phyloP scores from a whole-genome alignment of 2,329 filamentous ascomycete genomes.

The Escovopsis sp. region DNA sequence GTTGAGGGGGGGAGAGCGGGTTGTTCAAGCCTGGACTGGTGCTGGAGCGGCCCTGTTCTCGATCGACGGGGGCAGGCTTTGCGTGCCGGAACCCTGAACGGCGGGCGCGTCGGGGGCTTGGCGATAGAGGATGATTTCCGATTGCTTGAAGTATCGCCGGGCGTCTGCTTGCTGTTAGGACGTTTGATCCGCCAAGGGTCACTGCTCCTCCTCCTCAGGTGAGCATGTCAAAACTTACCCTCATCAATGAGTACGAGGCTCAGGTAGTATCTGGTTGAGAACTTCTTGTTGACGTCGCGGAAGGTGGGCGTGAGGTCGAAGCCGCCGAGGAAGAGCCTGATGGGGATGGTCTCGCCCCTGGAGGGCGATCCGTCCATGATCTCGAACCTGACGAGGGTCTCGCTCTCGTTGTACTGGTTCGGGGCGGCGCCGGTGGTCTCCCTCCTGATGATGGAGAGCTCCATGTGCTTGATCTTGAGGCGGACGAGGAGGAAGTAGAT shows the following conservation, averaged over 20 bases:
- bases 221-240: constrained; percentile 47
- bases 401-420: constrained; percentile 99
- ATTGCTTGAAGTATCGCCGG: constrained; percentile 96
- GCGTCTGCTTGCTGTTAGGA: constrained; percentile 48
- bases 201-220: too few species aligned
- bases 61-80: constrained; percentile 26
- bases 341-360: constrained; percentile 86
- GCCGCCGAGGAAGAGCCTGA: constrained; percentile 88
- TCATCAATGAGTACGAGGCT: constrained; percentile 93
- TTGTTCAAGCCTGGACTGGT: constrained; percentile 10
- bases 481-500: constrained; percentile 97
- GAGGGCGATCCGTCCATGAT: constrained; percentile 99
- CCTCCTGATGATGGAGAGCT: constrained; percentile 89
- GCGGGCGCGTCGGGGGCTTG: constrained; percentile 48
- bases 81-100: constrained; percentile 21
- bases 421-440: constrained; percentile 94
- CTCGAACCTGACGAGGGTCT: constrained; percentile 95
- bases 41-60: constrained; percentile 14
- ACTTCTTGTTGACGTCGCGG: constrained; percentile 99
- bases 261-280: constrained; percentile 94
- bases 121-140: constrained; percentile 91
- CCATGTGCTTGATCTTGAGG: constrained; percentile 99
- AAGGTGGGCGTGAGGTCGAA: constrained; percentile 97
- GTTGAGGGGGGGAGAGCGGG: not conserved
- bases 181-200: not conserved